Evolutionary conservation across 1,284 basidiomycete species (phyloP).

Genomic region (Marasmius fiardii): DNA sequence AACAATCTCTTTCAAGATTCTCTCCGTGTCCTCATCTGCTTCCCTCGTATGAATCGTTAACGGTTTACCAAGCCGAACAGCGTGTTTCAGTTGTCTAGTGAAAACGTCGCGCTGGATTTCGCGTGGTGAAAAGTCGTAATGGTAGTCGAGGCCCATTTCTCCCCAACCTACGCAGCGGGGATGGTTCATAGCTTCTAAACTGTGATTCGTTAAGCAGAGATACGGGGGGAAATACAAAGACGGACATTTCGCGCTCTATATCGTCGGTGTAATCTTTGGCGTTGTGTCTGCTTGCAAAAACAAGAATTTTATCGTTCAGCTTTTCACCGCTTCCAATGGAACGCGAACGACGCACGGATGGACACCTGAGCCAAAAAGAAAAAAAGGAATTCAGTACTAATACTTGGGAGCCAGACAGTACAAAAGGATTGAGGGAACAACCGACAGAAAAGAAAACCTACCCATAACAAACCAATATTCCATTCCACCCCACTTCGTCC

Average conservation of each 20-base stretch:
- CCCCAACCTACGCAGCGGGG: constrained; percentile 82
- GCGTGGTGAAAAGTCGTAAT: constrained; percentile 74
- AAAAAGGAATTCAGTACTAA: background rate
- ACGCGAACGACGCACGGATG: constrained; percentile 55
- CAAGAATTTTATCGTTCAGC: background rate
- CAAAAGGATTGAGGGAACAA: no score
- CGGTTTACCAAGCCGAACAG: constrained; percentile 65
- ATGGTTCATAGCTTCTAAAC: constrained; percentile 71
- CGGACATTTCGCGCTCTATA: constrained; percentile 68
- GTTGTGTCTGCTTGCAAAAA: constrained; percentile 59
- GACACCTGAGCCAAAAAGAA: constrained; percentile 44
- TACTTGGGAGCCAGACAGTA: no score
- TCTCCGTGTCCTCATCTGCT: constrained; percentile 76
- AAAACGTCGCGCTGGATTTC: constrained; percentile 65
- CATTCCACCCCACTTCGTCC: constrained; percentile 55
- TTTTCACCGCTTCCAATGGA: background rate
- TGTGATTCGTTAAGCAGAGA: constrained; percentile 22
- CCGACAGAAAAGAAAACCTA: constrained; percentile 28
- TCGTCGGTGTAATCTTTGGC: constrained; percentile 65
- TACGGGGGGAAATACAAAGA: constrained; percentile 11
- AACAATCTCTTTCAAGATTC: constrained; percentile 68
- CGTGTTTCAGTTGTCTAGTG: constrained; percentile 60
- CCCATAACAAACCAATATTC: constrained; percentile 79
- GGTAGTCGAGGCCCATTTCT: constrained; percentile 83
- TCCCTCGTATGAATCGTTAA: constrained; percentile 80